Evolutionary conservation across 2,329 filamentous ascomycete genomes (phyloP), one percentile per base, ranked within the genome.

Genomic region (Harringtonia aguacate): DNA sequence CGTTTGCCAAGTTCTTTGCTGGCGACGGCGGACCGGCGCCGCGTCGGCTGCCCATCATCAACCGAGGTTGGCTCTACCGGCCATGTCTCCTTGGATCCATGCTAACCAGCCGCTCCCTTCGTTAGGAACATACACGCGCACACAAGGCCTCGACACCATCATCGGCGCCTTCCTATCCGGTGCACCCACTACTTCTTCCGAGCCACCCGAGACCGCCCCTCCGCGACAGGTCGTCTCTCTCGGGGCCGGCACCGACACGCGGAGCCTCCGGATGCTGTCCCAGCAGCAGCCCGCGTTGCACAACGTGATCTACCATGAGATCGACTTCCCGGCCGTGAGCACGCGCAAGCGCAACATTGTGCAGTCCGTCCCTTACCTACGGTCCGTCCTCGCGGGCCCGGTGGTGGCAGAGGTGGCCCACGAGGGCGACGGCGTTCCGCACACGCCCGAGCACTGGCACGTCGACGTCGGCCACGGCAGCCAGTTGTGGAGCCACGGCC

Each of bases 231-330:
- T 98, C 47, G 74, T 98, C 48, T 95, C 89, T 0, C 74, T 98
- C 1, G 92, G 92, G 27, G 90, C 92, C 15, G 92, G 92, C 21
- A 95, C 89, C 12, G 92, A 98, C 59, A 97, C 92, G 8, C 77
- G 92, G 15, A 83, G 81, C 47, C 88, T 95, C 56, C 80, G 86
- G 18, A 66, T 95, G 1, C 72, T 85, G 47, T 63, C 75, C 9
- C 44, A 35, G 22, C 10, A 29, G 17, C 59, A 65, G 15, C 59
- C 66, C 1, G 43, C 48, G 8, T 46, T 50, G 20, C 50, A 55
- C 14, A 56, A 61, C 13, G 61, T 95, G 17, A 60, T 83, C 46
- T 98, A 97, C 61, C 89, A 97, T 61, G 92, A 98, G 61, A 69
- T 98, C 45, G 92, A 98, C 61, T 97, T 97, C 55, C 73, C 84